Evolutionary conservation across 1,284 basidiomycete species (phyloP), one percentile per base, ranked within the genome.

Genomic region (Irpex sp.): DNA sequence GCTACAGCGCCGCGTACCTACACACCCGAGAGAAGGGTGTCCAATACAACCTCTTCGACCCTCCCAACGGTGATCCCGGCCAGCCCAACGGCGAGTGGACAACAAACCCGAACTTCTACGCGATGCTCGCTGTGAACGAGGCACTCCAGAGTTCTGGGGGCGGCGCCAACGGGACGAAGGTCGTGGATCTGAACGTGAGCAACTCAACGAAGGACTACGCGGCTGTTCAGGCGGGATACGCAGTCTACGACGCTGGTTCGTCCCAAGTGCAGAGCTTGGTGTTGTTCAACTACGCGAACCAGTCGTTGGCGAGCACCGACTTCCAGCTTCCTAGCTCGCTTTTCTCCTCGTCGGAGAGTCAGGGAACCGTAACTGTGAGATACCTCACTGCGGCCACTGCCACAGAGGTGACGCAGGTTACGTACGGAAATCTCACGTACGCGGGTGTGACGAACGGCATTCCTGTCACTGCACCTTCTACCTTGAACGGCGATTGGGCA

Each of bases 251-350:
- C 61, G 76, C 78, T 6, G 51, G 60, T 36, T 76, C 78, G 64
- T 71, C 69, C 33, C 72, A 69, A 65, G 78, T 73, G 63, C 76
- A 68, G 69, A 81, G 73, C 65, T 69, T 86, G 3, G 83, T 83
- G 4, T 72, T 91, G 49, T 84, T 90, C 78, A 91, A 90, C 72
- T 89, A 79, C 68, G 76, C 75, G 56, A 81, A 83, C 57, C 61
- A 62, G n/a, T 73, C 75, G 2, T 70, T 70, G 33, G 65, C 61
- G 36, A 71, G 71, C 26, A 68, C 71, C 6, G 74, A 75, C 21
- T 79, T 78, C 64, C 70, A 66, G 1, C 68, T 80, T 53, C 78
- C 78, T n/a, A 64, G 70, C 8, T 68, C 68, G 11, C 60, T 71
- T 59, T 58, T 71, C 62, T 60, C 65, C 51, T 59, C 60, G 5